Conservation (phyloP, 257 asterid genomes). For the Fraxinus cuspidata region DNA sequence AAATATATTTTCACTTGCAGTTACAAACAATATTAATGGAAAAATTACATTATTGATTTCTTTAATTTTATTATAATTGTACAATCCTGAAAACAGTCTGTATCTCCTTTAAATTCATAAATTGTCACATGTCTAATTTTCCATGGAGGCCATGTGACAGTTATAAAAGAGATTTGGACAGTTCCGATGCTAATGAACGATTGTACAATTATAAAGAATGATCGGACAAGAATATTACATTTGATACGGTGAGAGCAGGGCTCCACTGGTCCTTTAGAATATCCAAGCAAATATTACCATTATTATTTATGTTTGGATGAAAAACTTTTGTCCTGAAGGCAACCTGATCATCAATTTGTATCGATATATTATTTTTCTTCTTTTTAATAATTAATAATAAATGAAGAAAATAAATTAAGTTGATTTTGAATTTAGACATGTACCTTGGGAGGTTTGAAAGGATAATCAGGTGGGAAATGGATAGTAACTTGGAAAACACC, state of each 20-base stretch:
- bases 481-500: constrained; percentile 91
- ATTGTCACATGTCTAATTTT: no score
- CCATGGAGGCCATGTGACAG: no score
- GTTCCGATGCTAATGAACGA: background rate
- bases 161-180: no score
- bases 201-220: background rate
- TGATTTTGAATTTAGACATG: background rate
- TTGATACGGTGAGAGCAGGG: constrained; percentile 93
- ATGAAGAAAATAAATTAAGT: background rate
- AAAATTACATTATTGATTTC: no score
- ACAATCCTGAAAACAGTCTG: background rate
- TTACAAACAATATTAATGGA: background rate
- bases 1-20: background rate
- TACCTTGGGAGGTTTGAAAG: constrained; percentile 93
- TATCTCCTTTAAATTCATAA: no score
- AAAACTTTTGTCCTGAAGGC: constrained; percentile 86
- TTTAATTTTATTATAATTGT: no score
- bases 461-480: constrained; percentile 87
- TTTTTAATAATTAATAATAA: background rate
- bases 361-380: background rate
- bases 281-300: constrained; percentile 83
- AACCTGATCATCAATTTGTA: constrained; percentile 47
- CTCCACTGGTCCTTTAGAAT: constrained; percentile 95
- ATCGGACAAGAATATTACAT: constrained; percentile 37
- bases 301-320: constrained; percentile 86